Evolutionary conservation across 2,329 filamentous ascomycete genomes (phyloP), one percentile per base, ranked within the genome.

Genomic region (Trichothecium sympodiale): DNA sequence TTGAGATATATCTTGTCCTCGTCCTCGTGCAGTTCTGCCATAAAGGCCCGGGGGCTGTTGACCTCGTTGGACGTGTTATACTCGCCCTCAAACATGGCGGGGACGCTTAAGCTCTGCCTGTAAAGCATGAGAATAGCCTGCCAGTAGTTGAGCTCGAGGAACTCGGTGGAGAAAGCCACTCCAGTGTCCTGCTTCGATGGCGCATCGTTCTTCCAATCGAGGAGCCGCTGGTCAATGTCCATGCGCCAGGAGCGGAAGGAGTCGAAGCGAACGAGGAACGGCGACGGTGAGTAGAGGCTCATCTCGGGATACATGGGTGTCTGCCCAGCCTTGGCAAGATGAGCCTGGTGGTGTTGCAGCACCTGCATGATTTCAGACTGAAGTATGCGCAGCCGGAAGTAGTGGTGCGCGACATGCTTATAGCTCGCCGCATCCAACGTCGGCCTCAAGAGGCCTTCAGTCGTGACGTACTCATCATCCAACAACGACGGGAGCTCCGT

Each of bases 341-440:
- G 81, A 1, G 87, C 83, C 58, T 95, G 87, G 42, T 94, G 85
- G 55, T 91, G 83, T 56, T 95, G 89, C 41, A 95, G 63, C 1
- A 96, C 89, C 55, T 96, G 87, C 27, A 95, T 65, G 33, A 96
- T 94, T 57, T 96, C 89, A 0, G 89, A 95, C 58, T 96, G 91
- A 31, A 96, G 64, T 34, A 95, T 63, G 15, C 89, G 75, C 15
- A 96, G 67, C 17, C 86, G 80, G 60, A 95, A 87, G 57, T 96
- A 96, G 52, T 96, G 89, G 47, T 93, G 80, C 1, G 87, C 80
- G 5, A 94, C 86, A 43, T 83, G 74, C 60, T 96, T 96, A 60
- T 94, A 96, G 37, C 81, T 91, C 12, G 65, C 63, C 33, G 65
- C 55, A n/a, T 74, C 71, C 0, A 64, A 55, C 1, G 71, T 65